Evolutionary conservation across 495 filamentous ascomycete species (phyloP).

Genomic region (Penicillium coffeae): DNA sequence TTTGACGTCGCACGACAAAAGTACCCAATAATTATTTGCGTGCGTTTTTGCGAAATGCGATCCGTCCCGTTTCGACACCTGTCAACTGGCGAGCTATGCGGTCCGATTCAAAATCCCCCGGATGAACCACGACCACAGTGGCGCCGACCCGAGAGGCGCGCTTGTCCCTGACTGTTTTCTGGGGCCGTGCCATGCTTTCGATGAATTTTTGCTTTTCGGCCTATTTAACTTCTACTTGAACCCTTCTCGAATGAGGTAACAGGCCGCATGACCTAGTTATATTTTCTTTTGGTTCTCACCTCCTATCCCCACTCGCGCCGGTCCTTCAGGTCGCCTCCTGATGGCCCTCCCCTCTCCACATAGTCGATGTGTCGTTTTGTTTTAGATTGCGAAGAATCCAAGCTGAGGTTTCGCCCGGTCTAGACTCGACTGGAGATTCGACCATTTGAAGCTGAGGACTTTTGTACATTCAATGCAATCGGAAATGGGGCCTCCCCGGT

Average conservation of each 20-base stretch:
- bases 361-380: neutral
- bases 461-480: too few species aligned
- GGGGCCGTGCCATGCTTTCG: too few species aligned
- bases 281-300: too few species aligned
- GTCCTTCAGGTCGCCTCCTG: neutral
- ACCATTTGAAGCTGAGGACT: neutral
- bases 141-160: neutral
- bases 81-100: neutral
- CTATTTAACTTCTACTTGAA: too few species aligned
- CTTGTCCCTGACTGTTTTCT: too few species aligned
- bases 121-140: neutral
- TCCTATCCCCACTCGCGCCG: neutral
- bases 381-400: neutral
- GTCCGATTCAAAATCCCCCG: neutral
- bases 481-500: too few species aligned
- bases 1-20: neutral
- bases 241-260: too few species aligned
- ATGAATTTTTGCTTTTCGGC: too few species aligned
- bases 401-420: neutral
- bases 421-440: neutral
- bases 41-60: too few species aligned
- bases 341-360: neutral
- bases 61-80: neutral
- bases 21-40: too few species aligned
- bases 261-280: too few species aligned